Conservation (phyloP, 192 early-diverging fungal genomes). For the Backusella liffmaniae region DNA sequence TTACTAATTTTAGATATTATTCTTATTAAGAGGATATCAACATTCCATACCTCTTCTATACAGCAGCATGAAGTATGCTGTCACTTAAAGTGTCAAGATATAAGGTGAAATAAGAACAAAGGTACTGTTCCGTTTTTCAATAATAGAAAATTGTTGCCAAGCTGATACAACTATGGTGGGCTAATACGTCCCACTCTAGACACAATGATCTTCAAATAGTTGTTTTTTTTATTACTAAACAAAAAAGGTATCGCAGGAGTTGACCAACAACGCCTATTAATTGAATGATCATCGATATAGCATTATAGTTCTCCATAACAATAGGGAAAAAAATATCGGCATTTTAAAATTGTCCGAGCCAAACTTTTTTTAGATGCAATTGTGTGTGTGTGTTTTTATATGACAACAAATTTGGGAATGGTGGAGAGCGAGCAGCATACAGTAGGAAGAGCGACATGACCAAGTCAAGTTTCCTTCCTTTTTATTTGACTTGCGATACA, state of each 20-base stretch:
- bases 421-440: neutral
- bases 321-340: no score
- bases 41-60: neutral
- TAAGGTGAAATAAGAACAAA: neutral
- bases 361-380: neutral
- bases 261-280: no score
- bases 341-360: neutral
- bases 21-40: neutral
- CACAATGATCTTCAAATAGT: no score
- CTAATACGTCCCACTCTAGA: no score
- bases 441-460: neutral
- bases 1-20: neutral
- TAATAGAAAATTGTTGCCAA: neutral
- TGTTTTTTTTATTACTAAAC: no score
- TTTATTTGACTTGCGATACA: slow-evolving; percentile 5
- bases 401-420: neutral
- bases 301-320: no score
- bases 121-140: neutral
- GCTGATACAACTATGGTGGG: neutral
- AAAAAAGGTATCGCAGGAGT: no score
- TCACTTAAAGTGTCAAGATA: no score
- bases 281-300: no score
- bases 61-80: neutral
- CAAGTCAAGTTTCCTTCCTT: slow-evolving; percentile 21
- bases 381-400: neutral